phyloP scores from a whole-genome alignment of 2,329 filamentous ascomycete genomes.

The Coleophoma cylindrospora region DNA sequence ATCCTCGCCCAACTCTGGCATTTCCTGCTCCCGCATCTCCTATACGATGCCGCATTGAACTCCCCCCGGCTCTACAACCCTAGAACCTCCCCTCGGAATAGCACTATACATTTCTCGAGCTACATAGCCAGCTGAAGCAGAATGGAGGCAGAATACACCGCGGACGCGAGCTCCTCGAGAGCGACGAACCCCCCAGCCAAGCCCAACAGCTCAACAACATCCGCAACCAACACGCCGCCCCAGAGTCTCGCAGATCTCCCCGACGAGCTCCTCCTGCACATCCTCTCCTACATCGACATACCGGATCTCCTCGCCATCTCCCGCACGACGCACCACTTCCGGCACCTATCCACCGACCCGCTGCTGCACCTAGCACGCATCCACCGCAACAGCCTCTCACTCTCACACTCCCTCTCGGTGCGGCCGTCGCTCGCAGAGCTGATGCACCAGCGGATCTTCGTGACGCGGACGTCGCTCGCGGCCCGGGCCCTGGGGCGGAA shows the following conservation, averaged over 20 bases:
- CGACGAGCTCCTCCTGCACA: conserved; percentile 35
- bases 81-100: too few species aligned
- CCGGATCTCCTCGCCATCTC: conserved; percentile 37
- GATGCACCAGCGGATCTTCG: conserved; percentile 59
- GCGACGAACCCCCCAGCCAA: not conserved
- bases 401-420: conserved; percentile 52
- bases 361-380: conserved; percentile 60
- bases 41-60: not conserved
- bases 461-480: conserved; percentile 60
- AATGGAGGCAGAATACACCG: too few species aligned
- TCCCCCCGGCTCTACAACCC: not conserved
- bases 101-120: too few species aligned
- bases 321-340: conserved; percentile 46
- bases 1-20: not conserved
- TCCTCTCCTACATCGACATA: conserved; percentile 37
- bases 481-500: conserved; percentile 59
- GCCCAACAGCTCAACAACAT: not conserved
- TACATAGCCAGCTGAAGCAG: too few species aligned
- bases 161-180: not conserved
- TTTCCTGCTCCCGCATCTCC: not conserved
- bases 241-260: conserved; percentile 10
- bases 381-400: conserved; percentile 45
- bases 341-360: conserved; percentile 57
- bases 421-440: conserved; percentile 58
- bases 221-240: not conserved